phyloP scores from a whole-genome alignment of 208 protist species.

The Trypanosoma congolense region DNA sequence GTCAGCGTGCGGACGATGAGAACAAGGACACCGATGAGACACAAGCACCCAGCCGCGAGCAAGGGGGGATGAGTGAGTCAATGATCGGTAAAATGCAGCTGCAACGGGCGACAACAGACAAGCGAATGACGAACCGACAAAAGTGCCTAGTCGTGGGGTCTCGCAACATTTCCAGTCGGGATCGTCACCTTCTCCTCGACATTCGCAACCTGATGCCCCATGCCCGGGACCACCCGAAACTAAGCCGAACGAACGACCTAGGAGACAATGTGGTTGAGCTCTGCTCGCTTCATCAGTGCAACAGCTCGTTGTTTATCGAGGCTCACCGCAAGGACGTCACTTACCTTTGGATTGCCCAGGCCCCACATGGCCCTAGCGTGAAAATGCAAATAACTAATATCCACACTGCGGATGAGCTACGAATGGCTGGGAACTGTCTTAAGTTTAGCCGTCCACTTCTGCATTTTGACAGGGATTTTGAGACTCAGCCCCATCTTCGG shows the following conservation, averaged over 20 bases:
- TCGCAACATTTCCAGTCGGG: conserved; percentile 84
- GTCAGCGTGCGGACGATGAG: conserved; percentile 10
- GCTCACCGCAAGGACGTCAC: conserved; percentile 82
- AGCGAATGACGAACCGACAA: conserved; percentile 90
- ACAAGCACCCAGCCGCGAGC: not conserved
- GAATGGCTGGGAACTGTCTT: conserved; percentile 98
- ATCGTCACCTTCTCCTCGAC: conserved; percentile 93
- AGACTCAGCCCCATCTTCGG: conserved; percentile 81
- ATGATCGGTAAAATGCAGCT: conserved; percentile 59
- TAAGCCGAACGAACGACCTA: conserved; percentile 71
- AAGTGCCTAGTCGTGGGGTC: conserved; percentile 91
- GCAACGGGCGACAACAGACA: conserved; percentile 52
- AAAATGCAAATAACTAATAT: conserved; percentile 95
- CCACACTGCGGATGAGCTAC: conserved; percentile 96
- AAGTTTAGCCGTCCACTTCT: conserved; percentile 96
- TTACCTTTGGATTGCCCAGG: conserved; percentile 93
- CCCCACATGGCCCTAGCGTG: conserved; percentile 90
- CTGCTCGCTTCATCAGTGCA: conserved; percentile 90
- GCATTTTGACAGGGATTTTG: conserved; percentile 96
- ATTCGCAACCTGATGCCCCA: conserved; percentile 93
- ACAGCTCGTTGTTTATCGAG: conserved; percentile 92
- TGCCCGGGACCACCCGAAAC: conserved; percentile 88
- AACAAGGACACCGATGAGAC: not conserved
- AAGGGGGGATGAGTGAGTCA: conserved; percentile 21
- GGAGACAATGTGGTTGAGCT: conserved; percentile 83